Evolutionary conservation across 371 early-diverging fungal genomes (phyloP).

Genomic region (Mortierella sp.): DNA sequence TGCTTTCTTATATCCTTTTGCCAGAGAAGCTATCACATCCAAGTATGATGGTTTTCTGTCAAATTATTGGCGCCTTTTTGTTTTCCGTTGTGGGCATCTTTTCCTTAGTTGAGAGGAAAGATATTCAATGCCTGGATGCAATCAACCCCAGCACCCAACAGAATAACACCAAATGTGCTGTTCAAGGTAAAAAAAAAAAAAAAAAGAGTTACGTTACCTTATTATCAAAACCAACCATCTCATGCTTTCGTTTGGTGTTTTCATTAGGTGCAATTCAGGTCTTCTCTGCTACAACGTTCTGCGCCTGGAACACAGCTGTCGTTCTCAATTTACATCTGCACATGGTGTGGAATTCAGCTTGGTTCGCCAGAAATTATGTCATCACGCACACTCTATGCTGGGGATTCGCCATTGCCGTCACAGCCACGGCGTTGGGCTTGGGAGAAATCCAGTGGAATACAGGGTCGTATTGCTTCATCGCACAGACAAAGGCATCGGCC

Average conservation of each 20-base stretch:
- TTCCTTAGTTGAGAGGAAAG: conserved; percentile 62
- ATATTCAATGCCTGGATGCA: conserved; percentile 69
- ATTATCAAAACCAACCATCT: no score
- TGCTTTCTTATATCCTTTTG: conserved; percentile 68
- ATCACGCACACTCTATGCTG: conserved; percentile 67
- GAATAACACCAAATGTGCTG: conserved; percentile 72
- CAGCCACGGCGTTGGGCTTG: conserved; percentile 59
- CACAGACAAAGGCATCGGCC: conserved; percentile 61
- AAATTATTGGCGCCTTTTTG: conserved; percentile 66
- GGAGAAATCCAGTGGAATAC: conserved; percentile 67
- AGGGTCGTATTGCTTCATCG: conserved; percentile 68
- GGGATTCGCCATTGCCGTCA: conserved; percentile 66
- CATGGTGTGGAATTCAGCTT: conserved; percentile 71
- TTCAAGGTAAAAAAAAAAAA: conserved; percentile 58
- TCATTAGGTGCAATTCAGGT: conserved; percentile 52
- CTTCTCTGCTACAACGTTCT: conserved; percentile 66
- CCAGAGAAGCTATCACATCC: conserved; percentile 76
- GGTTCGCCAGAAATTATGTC: conserved; percentile 65
- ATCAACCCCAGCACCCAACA: conserved; percentile 62
- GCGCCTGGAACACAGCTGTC: conserved; percentile 69
- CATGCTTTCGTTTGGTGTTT: not conserved
- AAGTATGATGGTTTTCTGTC: conserved; percentile 71
- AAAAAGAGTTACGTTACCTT: no score
- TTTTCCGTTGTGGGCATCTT: conserved; percentile 68
- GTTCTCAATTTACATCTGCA: conserved; percentile 71